Evolutionary conservation across 108 stramenopile genomes (phyloP), one percentile per base, ranked within the genome.

Genomic region (Aurantiochytrium sp.): DNA sequence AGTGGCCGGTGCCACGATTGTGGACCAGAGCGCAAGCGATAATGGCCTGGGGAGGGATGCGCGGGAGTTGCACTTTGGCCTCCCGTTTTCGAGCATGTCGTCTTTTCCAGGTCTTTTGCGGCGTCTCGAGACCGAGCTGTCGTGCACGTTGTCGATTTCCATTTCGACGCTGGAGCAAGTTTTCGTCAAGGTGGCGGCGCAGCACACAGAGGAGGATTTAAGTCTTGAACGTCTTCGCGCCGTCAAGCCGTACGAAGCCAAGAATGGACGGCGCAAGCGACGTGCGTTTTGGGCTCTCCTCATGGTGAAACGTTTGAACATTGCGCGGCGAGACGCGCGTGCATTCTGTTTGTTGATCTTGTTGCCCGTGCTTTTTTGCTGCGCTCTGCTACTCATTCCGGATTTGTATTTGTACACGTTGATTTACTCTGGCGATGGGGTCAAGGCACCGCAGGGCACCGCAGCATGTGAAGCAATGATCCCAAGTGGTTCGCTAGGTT

Each of bases 91-190:
- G 58, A 83, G 72, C 58, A 69, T 5, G 14, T 43, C 89, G 44
- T 88, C n/a, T 6, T 83, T 83, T 28, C 76, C 76, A 12, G 28
- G 28, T 6, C 76, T 83, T 23, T 83, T 83, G n/a, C 76, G 47
- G 35, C n/a, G 51, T 14, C 35, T 83, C 25, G 35, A 45, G 55
- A 49, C 47, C 18, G 28, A 69, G 21, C 60, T 93, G 44, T 14
- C 58, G 4, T 25, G 92, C 76, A 60, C 60, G 18, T 44, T 91
- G 19, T 92, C 90, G 49, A 92, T 93, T 43, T 60, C 87, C 72
- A 92, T 92, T 42, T 91, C 92, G 25, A 91, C 91, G 0, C 72
- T 94, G 58, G 93, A 93, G 60, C 89, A 92, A 58, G 92, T 94
- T 19, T 93, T 94, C 55, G 87, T 94, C 35, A 58, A 18, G 29